Conservation (phyloP, 345 rosid genomes). For the Mallotus nudiflorus region DNA sequence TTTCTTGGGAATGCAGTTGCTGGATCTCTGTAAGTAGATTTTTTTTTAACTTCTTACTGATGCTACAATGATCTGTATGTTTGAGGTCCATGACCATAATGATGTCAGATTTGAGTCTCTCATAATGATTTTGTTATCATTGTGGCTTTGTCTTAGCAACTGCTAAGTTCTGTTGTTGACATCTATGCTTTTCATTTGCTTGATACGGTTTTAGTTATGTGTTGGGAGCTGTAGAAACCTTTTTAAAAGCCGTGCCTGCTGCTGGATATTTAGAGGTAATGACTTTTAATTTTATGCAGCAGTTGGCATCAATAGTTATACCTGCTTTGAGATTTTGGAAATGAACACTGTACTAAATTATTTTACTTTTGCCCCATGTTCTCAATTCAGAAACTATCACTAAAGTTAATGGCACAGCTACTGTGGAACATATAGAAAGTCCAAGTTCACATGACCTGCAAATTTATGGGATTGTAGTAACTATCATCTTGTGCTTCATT, state of each 20-base stretch:
- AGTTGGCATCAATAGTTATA: background rate
- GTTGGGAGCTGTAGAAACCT: conserved; percentile 99
- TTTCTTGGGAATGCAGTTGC: conserved; percentile 99
- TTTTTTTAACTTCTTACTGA: conserved; percentile 2
- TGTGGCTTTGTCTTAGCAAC: conserved; percentile 5
- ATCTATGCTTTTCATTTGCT: conserved; percentile 11
- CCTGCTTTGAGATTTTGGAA: background rate
- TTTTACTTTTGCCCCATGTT: conserved; percentile 21
- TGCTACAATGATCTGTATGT: conserved; percentile 4
- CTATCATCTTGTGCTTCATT: conserved; percentile 84
- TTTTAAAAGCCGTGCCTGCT: conserved; percentile 91
- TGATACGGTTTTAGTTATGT: conserved; percentile 64
- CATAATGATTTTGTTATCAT: conserved; percentile 8
- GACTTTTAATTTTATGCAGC: conserved; percentile 15
- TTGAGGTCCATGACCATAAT: conserved; percentile 8
- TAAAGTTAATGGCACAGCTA: conserved; percentile 66
- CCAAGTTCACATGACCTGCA: conserved; percentile 92
- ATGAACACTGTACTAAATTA: conserved; percentile 5
- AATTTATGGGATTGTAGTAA: conserved; percentile 90
- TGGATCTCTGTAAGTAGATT: conserved; percentile 91
- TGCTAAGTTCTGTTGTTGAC: background rate
- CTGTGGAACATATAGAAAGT: conserved; percentile 55
- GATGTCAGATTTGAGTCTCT: conserved; percentile 3
- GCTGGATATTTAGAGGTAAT: conserved; percentile 96
- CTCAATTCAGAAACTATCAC: conserved; percentile 67